Evolutionary conservation across 139 green algal species (phyloP).

Genomic region (Picochlorum sp.): DNA sequence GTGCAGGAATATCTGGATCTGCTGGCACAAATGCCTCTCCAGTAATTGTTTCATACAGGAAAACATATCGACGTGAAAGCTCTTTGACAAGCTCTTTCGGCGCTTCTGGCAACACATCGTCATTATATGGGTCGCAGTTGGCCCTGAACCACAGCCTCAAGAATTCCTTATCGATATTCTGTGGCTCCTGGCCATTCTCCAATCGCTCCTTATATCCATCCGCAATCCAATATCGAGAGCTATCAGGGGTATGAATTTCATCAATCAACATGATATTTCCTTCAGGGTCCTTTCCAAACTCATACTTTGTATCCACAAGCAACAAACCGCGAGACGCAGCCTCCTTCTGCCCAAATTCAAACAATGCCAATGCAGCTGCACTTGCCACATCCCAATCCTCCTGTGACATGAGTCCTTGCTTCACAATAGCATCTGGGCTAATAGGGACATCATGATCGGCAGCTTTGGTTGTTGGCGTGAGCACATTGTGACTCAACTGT

Average conservation of each 20-base stretch:
- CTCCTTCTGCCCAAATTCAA: constrained; percentile 79
- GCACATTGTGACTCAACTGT: constrained; percentile 57
- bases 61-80: constrained; percentile 84
- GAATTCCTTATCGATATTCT: constrained; percentile 99
- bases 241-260: constrained; percentile 97
- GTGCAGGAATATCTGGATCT: constrained; percentile 10
- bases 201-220: constrained; percentile 75
- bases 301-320: constrained; percentile 96
- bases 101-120: constrained; percentile 82
- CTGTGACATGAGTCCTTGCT: constrained; percentile 72
- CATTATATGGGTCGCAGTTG: constrained; percentile 93
- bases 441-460: constrained; percentile 88
- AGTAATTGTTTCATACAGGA: constrained; percentile 94
- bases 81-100: constrained; percentile 79
- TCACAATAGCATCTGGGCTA: constrained; percentile 58
- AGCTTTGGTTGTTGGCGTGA: constrained; percentile 96
- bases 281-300: constrained; percentile 73
- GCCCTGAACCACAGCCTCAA: constrained; percentile 91
- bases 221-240: constrained; percentile 85
- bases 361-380: constrained; percentile 72
- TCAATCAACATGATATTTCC: constrained; percentile 64
- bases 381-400: constrained; percentile 67
- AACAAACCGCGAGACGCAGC: constrained; percentile 81
- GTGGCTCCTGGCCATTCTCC: constrained; percentile 67
- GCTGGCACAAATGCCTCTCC: constrained; percentile 65